A percentile compares a stretch with the other conserved stretches of the same genome.
Conservation (phyloP, 2,329 filamentous ascomycete species). For the Huntiella decipiens region DNA sequence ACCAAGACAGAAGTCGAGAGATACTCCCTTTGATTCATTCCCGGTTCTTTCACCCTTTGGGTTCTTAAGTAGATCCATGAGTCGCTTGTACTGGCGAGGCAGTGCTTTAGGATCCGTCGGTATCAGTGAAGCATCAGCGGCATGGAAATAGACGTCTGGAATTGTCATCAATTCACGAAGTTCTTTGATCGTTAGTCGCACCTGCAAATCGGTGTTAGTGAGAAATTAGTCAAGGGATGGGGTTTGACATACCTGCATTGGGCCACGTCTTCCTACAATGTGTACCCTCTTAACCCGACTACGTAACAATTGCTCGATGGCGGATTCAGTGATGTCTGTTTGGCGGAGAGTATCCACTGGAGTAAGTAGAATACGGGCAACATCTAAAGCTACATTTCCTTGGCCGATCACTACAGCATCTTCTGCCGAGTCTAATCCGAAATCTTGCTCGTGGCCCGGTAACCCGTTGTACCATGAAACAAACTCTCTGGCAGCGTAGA, state of each 20-base stretch:
- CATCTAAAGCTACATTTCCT: slow-evolving; percentile 88
- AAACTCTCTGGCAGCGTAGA: slow-evolving; percentile 79
- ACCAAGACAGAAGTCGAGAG: slow-evolving; percentile 67
- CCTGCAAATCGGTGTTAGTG: slow-evolving; percentile 27
- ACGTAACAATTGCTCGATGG: slow-evolving; percentile 50
- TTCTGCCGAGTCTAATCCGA: slow-evolving; percentile 46
- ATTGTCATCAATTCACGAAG: slow-evolving; percentile 72
- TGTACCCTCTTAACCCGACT: slow-evolving; percentile 64
- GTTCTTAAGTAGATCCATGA: slow-evolving; percentile 57
- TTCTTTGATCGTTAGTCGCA: slow-evolving; percentile 91
- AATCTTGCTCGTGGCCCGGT: slow-evolving; percentile 55
- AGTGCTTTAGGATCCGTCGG: slow-evolving; percentile 50
- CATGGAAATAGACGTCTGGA: slow-evolving; percentile 49
- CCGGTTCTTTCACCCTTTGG: slow-evolving; percentile 35
- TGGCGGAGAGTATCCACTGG: slow-evolving; percentile 52
- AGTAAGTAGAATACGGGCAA: slow-evolving; percentile 70
- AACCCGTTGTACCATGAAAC: slow-evolving; percentile 98
- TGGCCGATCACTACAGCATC: slow-evolving; percentile 84
- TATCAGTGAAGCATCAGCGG: slow-evolving; percentile 45
- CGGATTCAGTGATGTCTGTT: slow-evolving; percentile 80
- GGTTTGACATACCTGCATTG: slow-evolving; percentile 45
- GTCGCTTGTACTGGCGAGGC: slow-evolving; percentile 53
- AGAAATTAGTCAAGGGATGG: background rate
- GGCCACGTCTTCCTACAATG: slow-evolving; percentile 76
- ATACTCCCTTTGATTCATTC: slow-evolving; percentile 50